Base-by-base conservation (phyloP, 2,329 filamentous ascomycete species). In the Cercospora nicotianae region DNA sequence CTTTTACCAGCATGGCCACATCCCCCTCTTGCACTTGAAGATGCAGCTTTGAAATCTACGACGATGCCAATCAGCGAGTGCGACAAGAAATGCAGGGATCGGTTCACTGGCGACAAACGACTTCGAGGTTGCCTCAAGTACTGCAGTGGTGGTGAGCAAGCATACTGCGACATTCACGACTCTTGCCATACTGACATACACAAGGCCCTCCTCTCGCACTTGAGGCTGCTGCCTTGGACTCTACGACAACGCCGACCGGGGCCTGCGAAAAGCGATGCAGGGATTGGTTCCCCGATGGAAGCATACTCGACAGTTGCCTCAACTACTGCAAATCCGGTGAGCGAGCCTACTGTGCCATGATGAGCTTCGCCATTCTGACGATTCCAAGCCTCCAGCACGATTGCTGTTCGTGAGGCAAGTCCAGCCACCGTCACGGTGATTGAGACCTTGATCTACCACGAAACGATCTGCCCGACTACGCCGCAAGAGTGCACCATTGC, bases 391-490 rank as follows among this genome's bases (percentile, higher is more conserved):
- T 23, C 18, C 12, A 12, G 18, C 12, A 20, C 45, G 45, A 20
- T 51, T 51, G 20, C 20, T 51, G 45, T 26, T 13, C 45, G 45
- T 13, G 10, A 51, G 10, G 18, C 18, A 3, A 26, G 16, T 33
- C 63, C 63, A 13, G 33, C 51, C 18, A 64, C 63, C 13, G 30
- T 59, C 53, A 61, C 59, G 10, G 33, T 61, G 1, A 20, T 53
- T 16, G 53, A 58, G 63, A 64, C 63, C 26, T 59, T 39, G 51
- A 18, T 59, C 33, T 36, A 48, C 59, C 53, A 60, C 23, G 63
- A 58, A 20, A 57, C 63, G 20, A 53, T 45, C 30, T 64, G 63
- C 63, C 53, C 45, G 20, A 51, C 45, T 51, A 51, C 45, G 10
- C 18, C 45, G 20, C 45, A 51, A 23, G 18, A 51, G 5, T 13